Percentiles rank a stretch among this genome's conserved stretches.
Evolutionary conservation across 108 stramenopile genomes (phyloP).

Genomic region (Bacterosira constricta): DNA sequence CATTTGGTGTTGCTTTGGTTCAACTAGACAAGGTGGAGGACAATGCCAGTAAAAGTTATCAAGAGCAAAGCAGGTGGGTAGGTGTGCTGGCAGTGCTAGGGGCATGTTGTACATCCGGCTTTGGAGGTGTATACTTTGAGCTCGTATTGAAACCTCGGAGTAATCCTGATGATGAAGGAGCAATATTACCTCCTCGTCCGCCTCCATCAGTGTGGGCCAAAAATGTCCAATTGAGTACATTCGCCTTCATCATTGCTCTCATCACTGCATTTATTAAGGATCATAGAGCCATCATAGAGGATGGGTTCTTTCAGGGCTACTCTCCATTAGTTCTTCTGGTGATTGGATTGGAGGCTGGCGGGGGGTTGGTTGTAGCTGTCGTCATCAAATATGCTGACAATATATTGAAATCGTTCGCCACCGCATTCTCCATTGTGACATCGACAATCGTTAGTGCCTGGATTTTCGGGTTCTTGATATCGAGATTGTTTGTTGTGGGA

Average conservation of each 20-base stretch:
- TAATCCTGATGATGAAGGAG: conserved; percentile 50
- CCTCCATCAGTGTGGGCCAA: conserved; percentile 89
- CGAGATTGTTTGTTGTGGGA: conserved; percentile 6
- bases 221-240: conserved; percentile 97
- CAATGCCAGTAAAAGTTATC: conserved; percentile 26
- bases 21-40: conserved; percentile 61
- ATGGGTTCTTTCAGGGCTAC: conserved; percentile 94
- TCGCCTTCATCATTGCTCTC: conserved; percentile 80
- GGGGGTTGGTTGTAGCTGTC: conserved; percentile 75
- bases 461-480: conserved; percentile 29
- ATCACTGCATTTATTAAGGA: conserved; percentile 83
- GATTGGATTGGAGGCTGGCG: conserved; percentile 85
- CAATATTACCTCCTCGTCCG: conserved; percentile 42
- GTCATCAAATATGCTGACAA: conserved; percentile 92
- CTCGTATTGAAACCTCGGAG: conserved; percentile 87
- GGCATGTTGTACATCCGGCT: conserved; percentile 94
- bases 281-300: conserved; percentile 46
- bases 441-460: conserved; percentile 40
- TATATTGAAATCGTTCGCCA: conserved; percentile 79
- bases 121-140: conserved; percentile 97
- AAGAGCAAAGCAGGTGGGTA: conserved; percentile 65
- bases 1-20: conserved; percentile 93
- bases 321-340: conserved; percentile 83
- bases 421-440: conserved; percentile 58
- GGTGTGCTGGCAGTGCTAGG: conserved; percentile 93